Evolutionary conservation across 169 alveolate species (phyloP), one percentile per base, ranked within the genome.

Genomic region (Plasmodium blacklocki): DNA sequence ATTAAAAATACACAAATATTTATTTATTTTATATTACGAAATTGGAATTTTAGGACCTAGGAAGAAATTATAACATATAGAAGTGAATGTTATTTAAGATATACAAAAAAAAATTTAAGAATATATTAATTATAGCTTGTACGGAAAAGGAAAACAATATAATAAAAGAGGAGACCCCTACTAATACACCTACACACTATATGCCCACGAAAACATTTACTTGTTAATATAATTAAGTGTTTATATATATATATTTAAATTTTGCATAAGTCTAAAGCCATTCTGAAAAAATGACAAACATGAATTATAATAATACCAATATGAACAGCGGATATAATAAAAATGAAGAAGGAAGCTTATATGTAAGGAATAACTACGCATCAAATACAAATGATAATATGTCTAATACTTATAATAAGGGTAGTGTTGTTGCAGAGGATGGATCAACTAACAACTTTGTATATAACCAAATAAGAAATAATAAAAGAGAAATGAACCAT

Each of bases 251-350:
- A 32, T 32, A 32, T 32, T 32, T 32, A 32, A 32, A 32, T 32
- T 6, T 32, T 32, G 6, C 45, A 32, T 32, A 4, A 32, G 45
- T 32, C 45, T 32, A 32, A 4, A 32, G 4, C 45, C 0, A 32
- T 32, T 32, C 0, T 32, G 45, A 32, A 56, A 56, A 56, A 11
- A 56, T 56, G 11, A 18, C 50, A 56, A 75, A 47, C 64, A 75
- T 75, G 88, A 75, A 75, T 75, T 75, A 62, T 74, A 50, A 63
- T 56, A 75, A 47, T 47, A 75, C 49, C 47, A 63, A 54, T 45
- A 62, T 26, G 21, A 39, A 26, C 64, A 62, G 49, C 29, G 47
- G 45, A 18, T 60, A 62, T 45, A 75, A 54, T 43, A 67, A 75
- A 60, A 67, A 45, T 54, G 88, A 75, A 26, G 88, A 75, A 15